Evolutionary conservation across 164 flowering plant species (phyloP).

Genomic region (Aristolochia contorta): DNA sequence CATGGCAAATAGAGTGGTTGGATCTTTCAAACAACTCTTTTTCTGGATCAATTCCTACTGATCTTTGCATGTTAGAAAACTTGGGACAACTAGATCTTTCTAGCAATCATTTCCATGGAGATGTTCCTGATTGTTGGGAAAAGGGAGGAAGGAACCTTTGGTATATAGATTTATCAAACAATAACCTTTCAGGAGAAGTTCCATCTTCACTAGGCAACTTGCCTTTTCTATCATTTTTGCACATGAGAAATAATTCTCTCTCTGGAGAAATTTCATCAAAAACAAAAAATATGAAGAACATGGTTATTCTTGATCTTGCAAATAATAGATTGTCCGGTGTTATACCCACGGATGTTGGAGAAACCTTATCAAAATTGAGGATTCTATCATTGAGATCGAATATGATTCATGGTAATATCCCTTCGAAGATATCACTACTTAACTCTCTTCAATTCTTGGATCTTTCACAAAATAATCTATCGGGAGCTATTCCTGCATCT

Average conservation of each 20-base stretch:
- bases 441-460: constrained; percentile 17
- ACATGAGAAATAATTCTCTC: constrained; percentile 8
- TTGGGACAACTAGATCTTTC: too few species aligned
- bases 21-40: constrained; percentile 8
- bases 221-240: neutral
- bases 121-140: too few species aligned
- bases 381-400: constrained; percentile 12
- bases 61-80: too few species aligned
- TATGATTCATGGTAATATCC: constrained; percentile 6
- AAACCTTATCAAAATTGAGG: constrained; percentile 1
- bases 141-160: too few species aligned
- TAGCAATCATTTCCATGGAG: too few species aligned
- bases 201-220: constrained; percentile 16
- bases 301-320: constrained; percentile 12
- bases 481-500: constrained; percentile 7
- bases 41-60: constrained; percentile 14
- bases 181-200: constrained; percentile 12
- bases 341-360: constrained; percentile 14
- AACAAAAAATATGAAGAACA: neutral
- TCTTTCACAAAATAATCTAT: constrained; percentile 10
- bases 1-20: too few species aligned
- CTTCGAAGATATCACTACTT: constrained; percentile 3
- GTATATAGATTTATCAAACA: constrained; percentile 12
- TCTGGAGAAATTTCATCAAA: constrained; percentile 3
- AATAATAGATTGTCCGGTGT: constrained; percentile 7